Conservation (phyloP, 2,329 filamentous ascomycete species). For the Chaetomium sp. region DNA sequence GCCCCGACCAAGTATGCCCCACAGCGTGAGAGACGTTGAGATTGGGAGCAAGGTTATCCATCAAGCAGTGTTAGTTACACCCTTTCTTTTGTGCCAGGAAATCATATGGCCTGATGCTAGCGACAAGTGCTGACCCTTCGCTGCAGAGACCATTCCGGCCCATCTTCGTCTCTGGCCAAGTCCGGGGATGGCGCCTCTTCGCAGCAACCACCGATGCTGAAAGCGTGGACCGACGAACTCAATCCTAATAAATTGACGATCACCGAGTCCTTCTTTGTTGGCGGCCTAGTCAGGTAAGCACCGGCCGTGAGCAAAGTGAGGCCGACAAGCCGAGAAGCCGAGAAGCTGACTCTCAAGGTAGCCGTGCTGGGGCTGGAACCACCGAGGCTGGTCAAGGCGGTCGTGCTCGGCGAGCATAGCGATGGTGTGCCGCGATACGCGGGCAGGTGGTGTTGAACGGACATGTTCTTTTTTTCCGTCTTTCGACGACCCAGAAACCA, state of each 20-base stretch:
- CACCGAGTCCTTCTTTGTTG: conserved; percentile 19
- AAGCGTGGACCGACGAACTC: conserved; percentile 20
- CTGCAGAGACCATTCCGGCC: conserved; percentile 3
- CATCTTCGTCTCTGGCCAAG: background rate
- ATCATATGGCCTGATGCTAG: background rate
- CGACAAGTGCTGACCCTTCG: conserved; percentile 5
- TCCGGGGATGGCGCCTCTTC: background rate
- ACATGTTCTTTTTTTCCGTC: background rate
- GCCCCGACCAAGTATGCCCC: conserved; percentile 17
- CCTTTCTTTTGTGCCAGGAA: background rate
- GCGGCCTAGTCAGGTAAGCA: conserved; percentile 8
- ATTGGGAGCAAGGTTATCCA: background rate
- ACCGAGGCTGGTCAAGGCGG: background rate
- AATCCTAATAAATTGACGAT: conserved; percentile 21
- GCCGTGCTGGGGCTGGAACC: background rate
- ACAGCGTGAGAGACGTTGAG: conserved; percentile 15
- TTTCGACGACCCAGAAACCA: background rate
- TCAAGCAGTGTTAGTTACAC: conserved; percentile 14
- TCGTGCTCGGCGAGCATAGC: background rate
- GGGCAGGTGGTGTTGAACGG: background rate
- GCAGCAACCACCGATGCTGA: conserved; percentile 21
- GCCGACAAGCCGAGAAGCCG: background rate
- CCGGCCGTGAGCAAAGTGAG: background rate
- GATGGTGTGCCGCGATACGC: background rate
- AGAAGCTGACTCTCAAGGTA: background rate